Evolutionary conservation across 2,329 filamentous ascomycete species (phyloP).

Genomic region (Thelonectria blattea): DNA sequence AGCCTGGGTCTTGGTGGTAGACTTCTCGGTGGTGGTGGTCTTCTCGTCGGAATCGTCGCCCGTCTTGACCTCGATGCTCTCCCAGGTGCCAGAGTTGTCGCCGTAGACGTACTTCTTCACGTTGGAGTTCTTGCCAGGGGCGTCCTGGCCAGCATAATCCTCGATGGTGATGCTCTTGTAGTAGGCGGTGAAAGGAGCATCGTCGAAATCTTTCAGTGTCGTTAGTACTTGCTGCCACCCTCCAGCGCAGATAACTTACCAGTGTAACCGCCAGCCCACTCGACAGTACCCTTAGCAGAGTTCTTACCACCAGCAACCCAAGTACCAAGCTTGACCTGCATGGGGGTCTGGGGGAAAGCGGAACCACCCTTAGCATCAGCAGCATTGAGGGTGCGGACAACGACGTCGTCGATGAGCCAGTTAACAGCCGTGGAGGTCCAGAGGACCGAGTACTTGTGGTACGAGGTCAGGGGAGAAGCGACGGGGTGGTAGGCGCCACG

Average conservation of each 20-base stretch:
- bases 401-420: conserved; percentile 68
- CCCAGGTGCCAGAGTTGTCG: conserved; percentile 55
- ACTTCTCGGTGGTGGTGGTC: conserved; percentile 7
- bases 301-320: conserved; percentile 66
- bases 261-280: conserved; percentile 68
- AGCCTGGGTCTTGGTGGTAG: conserved; percentile 19
- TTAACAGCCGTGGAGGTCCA: conserved; percentile 69
- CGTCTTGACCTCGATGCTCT: conserved; percentile 58
- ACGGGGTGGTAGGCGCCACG: conserved; percentile 70
- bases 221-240: background rate
- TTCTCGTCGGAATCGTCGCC: conserved; percentile 39
- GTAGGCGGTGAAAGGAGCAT: conserved; percentile 61
- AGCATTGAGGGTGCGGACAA: conserved; percentile 67
- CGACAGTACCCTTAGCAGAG: conserved; percentile 73
- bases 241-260: background rate
- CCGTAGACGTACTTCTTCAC: conserved; percentile 60
- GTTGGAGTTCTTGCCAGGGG: conserved; percentile 42
- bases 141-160: conserved; percentile 60
- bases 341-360: conserved; percentile 75
- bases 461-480: conserved; percentile 57
- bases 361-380: conserved; percentile 62
- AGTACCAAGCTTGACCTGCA: conserved; percentile 72
- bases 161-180: conserved; percentile 62
- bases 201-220: conserved; percentile 54
- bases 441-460: conserved; percentile 71